Evolutionary conservation across 139 green algal species (phyloP).

Genomic region (Spirogloea muscicola): DNA sequence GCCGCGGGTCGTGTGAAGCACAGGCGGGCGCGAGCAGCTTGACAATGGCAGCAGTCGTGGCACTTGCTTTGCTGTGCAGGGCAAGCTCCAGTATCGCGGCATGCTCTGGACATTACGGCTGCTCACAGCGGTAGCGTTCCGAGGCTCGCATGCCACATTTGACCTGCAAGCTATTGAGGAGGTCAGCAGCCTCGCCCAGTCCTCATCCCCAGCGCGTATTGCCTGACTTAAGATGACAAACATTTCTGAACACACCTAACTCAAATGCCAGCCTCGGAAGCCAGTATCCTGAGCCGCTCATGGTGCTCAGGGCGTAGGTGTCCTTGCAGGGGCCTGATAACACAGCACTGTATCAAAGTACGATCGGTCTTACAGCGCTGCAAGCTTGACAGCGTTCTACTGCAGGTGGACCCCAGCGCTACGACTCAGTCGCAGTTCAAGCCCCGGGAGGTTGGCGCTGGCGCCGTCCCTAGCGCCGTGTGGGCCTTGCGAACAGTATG

Average conservation of each 20-base stretch:
- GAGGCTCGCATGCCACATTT: background rate
- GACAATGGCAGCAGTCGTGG: background rate
- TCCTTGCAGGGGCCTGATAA: too few relatives aligned
- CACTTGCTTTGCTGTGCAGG: constrained; percentile 5
- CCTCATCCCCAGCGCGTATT: too few relatives aligned
- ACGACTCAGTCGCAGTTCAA: background rate
- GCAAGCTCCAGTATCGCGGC: constrained; percentile 2
- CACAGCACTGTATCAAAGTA: too few relatives aligned
- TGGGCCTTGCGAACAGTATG: constrained; percentile 16
- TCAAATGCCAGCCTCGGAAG: too few relatives aligned
- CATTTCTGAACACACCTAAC: too few relatives aligned
- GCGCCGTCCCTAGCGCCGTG: background rate
- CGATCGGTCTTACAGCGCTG: background rate
- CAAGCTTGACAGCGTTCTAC: background rate
- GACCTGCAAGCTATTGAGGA: constrained; percentile 14
- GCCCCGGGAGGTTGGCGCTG: background rate
- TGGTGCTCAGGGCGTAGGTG: too few relatives aligned
- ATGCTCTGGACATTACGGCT: constrained; percentile 15
- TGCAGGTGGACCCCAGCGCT: constrained; percentile 10
- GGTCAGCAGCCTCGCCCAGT: background rate
- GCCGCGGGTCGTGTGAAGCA: too few relatives aligned
- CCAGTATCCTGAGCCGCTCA: too few relatives aligned
- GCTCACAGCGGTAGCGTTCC: constrained; percentile 6
- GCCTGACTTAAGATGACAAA: too few relatives aligned
- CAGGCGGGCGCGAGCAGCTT: too few relatives aligned